Evolutionary conservation across 2,329 filamentous ascomycete genomes (phyloP).

Genomic region (Lecanicillium sp.): DNA sequence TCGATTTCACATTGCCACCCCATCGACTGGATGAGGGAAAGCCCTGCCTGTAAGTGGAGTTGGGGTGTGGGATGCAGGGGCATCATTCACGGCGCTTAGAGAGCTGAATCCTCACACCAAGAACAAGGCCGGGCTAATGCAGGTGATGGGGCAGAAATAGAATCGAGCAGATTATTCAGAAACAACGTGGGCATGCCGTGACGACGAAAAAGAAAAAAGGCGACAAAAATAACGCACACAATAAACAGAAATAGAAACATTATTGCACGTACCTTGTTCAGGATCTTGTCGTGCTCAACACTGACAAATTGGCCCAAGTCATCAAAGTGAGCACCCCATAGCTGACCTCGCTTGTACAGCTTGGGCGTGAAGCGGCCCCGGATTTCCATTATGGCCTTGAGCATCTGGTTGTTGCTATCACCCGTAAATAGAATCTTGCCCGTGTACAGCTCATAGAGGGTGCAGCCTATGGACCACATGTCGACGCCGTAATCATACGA

Average conservation of each 20-base stretch:
- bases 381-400: conserved; percentile 92
- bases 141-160: conserved; percentile 8
- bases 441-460: conserved; percentile 92
- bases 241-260: conserved; percentile 17
- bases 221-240: conserved; percentile 17
- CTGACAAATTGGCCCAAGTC: conserved; percentile 77
- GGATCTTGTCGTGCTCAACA: conserved; percentile 79
- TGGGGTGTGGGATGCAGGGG: conserved; percentile 9
- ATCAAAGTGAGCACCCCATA: conserved; percentile 76
- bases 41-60: background rate
- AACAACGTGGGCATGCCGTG: background rate
- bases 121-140: conserved; percentile 10
- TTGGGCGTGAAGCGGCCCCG: conserved; percentile 88
- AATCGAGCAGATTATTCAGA: conserved; percentile 3
- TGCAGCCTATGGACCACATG: conserved; percentile 97
- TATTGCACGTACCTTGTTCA: conserved; percentile 60
- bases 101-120: background rate
- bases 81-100: conserved; percentile 7
- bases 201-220: conserved; percentile 12
- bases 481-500: conserved; percentile 91
- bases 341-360: conserved; percentile 74
- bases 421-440: conserved; percentile 96
- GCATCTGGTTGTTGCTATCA: conserved; percentile 96
- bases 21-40: conserved; percentile 3
- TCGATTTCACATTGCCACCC: conserved; percentile 3